Evolutionary conservation across 129 eudicot genomes (phyloP), one percentile per base, ranked within the genome.

Genomic region (Heracleum sosnowskyi): DNA sequence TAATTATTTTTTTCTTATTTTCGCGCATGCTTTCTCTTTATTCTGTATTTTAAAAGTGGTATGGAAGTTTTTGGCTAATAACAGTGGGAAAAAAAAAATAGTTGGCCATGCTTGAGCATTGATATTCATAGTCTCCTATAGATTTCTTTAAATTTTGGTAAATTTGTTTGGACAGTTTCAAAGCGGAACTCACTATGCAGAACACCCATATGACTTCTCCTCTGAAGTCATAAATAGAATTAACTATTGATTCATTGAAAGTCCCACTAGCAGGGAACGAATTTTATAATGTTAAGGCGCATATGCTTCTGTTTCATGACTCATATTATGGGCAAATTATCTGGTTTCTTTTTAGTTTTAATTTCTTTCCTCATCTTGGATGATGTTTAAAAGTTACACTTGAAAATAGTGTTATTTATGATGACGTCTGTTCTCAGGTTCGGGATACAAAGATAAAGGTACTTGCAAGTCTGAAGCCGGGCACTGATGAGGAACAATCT

Each of bases 381-480:
- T 40, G 53, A 1, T 72, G 34, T 72, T 24, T 24, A 39, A n/a
- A 40, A 40, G 44, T 69, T 40, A 26, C 18, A 28, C 16, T 13
- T 37, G 24, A 17, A 18, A 41, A 29, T 79, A 7, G 24, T 75
- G 16, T 53, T 69, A 57, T 76, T 46, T 82, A n/a, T 28, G 35
- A 57, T 69, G 73, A 42, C 76, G 12, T 84, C 77, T 84, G 80
- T 53, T 75, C 72, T 72, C 86, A 96, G 99, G 97, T 92, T 15
- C 92, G 97, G 41, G 95, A 89, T 80, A 85, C 88, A n/a, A 92
- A 96, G 87, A 90, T 96, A 73, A 96, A 87, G 84, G 86, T 96
- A 81, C 87, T 96, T 64, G 86, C 90, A 71, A 92, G 84, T 83
- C 87, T 92, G 60, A 92, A 89, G 78, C 96, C 80, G 80, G 82